Conservation (phyloP, 1,284 basidiomycete species). For the Leccinum subspadiceum region DNA sequence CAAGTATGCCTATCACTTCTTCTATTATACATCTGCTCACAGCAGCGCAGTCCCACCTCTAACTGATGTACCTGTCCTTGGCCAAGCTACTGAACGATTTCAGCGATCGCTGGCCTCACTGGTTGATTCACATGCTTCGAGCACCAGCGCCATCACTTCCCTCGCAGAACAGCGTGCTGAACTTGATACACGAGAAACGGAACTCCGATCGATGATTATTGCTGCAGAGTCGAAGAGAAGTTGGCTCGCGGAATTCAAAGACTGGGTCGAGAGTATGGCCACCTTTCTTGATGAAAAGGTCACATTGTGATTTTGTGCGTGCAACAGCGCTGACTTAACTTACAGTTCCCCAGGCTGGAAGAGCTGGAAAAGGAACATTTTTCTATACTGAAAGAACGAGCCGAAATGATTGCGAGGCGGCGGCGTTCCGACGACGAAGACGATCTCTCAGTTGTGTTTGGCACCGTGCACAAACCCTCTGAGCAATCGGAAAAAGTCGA, state of each 20-base stretch:
- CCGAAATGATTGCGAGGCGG: constrained; percentile 65
- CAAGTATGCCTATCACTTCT: constrained; percentile 52
- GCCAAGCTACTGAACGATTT: constrained; percentile 55
- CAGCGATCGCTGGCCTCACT: constrained; percentile 65
- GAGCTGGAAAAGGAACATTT: constrained; percentile 81
- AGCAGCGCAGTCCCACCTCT: constrained; percentile 54
- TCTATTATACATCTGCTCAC: constrained; percentile 15
- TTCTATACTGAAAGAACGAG: constrained; percentile 73
- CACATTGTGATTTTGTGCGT: constrained; percentile 2
- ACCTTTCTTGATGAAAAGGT: constrained; percentile 93
- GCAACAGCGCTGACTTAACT: constrained; percentile 7
- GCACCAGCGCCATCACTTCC: constrained; percentile 59
- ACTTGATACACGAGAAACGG: constrained; percentile 73
- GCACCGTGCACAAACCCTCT: constrained; percentile 43
- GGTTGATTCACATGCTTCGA: constrained; percentile 66
- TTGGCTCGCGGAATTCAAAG: constrained; percentile 84
- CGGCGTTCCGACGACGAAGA: constrained; percentile 76
- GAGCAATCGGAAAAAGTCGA: constrained; percentile 51
- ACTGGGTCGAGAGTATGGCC: constrained; percentile 87
- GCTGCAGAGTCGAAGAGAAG: constrained; percentile 79
- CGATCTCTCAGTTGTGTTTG: constrained; percentile 77
- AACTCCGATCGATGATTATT: constrained; percentile 78
- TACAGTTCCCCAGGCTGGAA: constrained; percentile 81
- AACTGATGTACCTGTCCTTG: constrained; percentile 58
- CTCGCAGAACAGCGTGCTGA: constrained; percentile 68